A percentile compares a stretch with the other conserved stretches of the same genome.
Evolutionary conservation across 2,329 filamentous ascomycete genomes (phyloP).

Genomic region (Claviceps pusilla): DNA sequence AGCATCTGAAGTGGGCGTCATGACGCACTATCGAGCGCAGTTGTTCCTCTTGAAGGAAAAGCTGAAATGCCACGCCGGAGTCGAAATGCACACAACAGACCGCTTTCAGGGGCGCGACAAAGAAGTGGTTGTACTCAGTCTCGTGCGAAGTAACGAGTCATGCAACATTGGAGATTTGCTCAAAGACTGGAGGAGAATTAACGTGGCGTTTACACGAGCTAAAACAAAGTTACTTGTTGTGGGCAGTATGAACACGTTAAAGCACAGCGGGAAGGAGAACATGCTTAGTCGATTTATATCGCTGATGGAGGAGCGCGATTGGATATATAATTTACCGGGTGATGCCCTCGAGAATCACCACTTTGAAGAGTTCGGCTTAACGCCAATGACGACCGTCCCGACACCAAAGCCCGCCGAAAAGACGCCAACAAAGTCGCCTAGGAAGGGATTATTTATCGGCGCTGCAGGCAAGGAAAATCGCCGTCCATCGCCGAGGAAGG

Average conservation of each 20-base stretch:
- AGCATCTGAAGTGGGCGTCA: conserved; percentile 70
- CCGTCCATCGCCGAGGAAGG: conserved; percentile 35
- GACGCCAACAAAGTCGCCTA: conserved; percentile 16
- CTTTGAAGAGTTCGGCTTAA: conserved; percentile 42
- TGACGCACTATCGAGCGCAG: conserved; percentile 92
- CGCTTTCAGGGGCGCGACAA: conserved; percentile 96
- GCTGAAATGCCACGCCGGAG: conserved; percentile 43
- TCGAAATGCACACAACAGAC: conserved; percentile 95
- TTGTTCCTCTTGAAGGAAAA: conserved; percentile 65
- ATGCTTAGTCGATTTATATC: conserved; percentile 62
- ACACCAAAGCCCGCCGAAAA: conserved; percentile 7
- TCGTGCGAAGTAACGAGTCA: conserved; percentile 74
- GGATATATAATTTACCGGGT: conserved; percentile 59
- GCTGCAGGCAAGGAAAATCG: conserved; percentile 29
- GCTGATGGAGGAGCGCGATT: conserved; percentile 63
- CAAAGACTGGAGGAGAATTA: conserved; percentile 83
- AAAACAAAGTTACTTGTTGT: conserved; percentile 83
- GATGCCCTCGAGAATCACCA: conserved; percentile 51
- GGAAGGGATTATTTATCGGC: conserved; percentile 6
- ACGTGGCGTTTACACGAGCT: conserved; percentile 87
- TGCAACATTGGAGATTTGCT: conserved; percentile 79
- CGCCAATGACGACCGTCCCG: conserved; percentile 23
- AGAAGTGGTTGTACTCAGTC: conserved; percentile 72
- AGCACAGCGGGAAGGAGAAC: conserved; percentile 54
- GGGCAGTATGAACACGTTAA: conserved; percentile 68